phyloP scores from a whole-genome alignment of 352 stramenopile species.

The Pseudoperonospora humuli region DNA sequence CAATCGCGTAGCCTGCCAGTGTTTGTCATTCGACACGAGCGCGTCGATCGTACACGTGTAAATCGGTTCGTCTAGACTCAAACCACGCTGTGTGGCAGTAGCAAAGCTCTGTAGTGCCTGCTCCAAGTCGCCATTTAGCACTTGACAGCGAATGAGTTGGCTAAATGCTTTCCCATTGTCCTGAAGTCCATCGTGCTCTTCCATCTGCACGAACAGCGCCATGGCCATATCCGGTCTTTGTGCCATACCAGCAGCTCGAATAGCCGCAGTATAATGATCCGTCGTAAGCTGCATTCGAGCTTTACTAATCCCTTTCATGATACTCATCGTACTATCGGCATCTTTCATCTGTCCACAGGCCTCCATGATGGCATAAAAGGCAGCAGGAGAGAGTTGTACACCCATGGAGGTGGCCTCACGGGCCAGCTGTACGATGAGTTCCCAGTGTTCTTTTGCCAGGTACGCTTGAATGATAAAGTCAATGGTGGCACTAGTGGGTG shows the following conservation, averaged over 20 bases:
- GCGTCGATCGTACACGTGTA: conserved; percentile 71
- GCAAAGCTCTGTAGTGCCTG: conserved; percentile 76
- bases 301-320: conserved; percentile 38
- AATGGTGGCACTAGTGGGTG: conserved; percentile 54
- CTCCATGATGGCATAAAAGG: conserved; percentile 68
- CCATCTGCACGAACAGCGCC: conserved; percentile 56
- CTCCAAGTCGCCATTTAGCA: conserved; percentile 49
- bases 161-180: conserved; percentile 47
- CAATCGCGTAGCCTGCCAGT: conserved; percentile 61
- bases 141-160: conserved; percentile 73
- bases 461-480: conserved; percentile 80
- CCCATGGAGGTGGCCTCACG: conserved; percentile 32
- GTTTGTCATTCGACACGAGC: conserved; percentile 44
- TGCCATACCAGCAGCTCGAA: conserved; percentile 62
- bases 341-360: conserved; percentile 56
- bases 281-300: conserved; percentile 21
- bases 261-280: conserved; percentile 44
- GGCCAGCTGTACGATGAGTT: conserved; percentile 45
- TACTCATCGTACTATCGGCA: conserved; percentile 34
- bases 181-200: conserved; percentile 37
- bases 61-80: conserved; percentile 58
- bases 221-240: conserved; percentile 43
- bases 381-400: conserved; percentile 53
- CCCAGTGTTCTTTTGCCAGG: conserved; percentile 58
- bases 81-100: conserved; percentile 36